Base-by-base conservation (phyloP, 1,139 yeast species). In the Debaryomyces coudertii region DNA sequence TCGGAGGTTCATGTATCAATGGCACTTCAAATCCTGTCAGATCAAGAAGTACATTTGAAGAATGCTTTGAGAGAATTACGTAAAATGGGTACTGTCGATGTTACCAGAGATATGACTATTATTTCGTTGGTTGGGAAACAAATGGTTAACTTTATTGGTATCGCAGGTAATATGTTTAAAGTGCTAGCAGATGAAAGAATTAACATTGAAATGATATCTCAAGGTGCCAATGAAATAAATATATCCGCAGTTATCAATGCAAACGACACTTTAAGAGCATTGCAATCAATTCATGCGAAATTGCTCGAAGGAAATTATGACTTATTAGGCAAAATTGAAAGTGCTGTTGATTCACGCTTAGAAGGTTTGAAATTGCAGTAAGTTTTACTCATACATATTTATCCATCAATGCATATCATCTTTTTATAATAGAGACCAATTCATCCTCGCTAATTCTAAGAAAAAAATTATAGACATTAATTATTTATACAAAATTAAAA, bases 1-100 rank as follows among this genome's bases (percentile, higher is more conserved):
- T 90, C 97, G 0, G 98, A 93, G 66, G 99, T 93, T 15, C 98
- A 93, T 61, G 97, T 93, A 24, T 92, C 98, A 14, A 92, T 93
- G 99, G 99, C 99, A 2, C 73, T 93, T 51, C 93, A 89, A 55
- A 85, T 90, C 47, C 84, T 82, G 43, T 50, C 57, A 1, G 95
- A 87, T 50, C 80, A 80, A 36, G 87, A 84, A 45, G 69, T 69
- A 47, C 76, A 77, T 31, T 73, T 87, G 54, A 79, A 81, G 52
- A 76, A 77, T 46, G 97, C 98, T 1, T 77, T 90, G 43, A 79
- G 74, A 39, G 96, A 90, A 60, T 77, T 93, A 56, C 79, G 85
- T 43, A 81, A 79, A 57, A 83, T 87, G 71, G 99, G 99, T 37
- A 74, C 86, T 0, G 96, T 93, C 36, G 98, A 93, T 59, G 83